Evolutionary conservation across 768 basidiomycete genomes (phyloP), one percentile per base, ranked within the genome.

Genomic region (Pulveroboletus frians): DNA sequence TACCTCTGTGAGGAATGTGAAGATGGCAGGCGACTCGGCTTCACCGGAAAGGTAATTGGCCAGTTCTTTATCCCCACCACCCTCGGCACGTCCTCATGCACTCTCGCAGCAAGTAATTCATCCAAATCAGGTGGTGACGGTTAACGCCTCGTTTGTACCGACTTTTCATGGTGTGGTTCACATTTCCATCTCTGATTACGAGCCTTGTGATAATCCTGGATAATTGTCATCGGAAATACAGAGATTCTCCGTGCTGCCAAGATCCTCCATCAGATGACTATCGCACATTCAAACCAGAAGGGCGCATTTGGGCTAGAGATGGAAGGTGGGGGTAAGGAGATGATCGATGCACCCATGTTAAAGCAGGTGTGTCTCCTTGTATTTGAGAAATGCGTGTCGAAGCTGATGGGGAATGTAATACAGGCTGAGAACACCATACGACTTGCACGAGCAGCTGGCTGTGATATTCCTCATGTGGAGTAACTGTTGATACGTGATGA

Each of bases 311-410:
- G 89, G 0, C 71, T 92, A 21, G 83, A 85, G 40, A 62, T 74
- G 35, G 70, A 72, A 18, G 76, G 72, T 37, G 74, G 75, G 3
- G 67, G 73, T 14, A 83, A 80, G 41, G 82, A 85, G 60, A 93
- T 94, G 92, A 85, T 94, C 31, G 92, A 95, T 65, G 87, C 87
- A 8, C 92, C 92, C 0, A 91, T 95, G 85, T 71, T 94, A 37
- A 87, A 88, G 64, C 88, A 89, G 77, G 29, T 54, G 56, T 47
- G 36, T 53, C 23, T 14, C 35, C 39, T 29, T n/a, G 10, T 27
- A 27, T 27, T 30, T 23, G 7, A 21, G 18, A 29, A 5, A 21
- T 35, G 21, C 5, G 15, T 17, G 13, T 41, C n/a, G 46, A 39
- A 14, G 40, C 40, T 44, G 43, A 52, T 39, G 37, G 32, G 42